phyloP scores from a whole-genome alignment of 768 basidiomycete genomes.

The Leucogyrophana mollusca region DNA sequence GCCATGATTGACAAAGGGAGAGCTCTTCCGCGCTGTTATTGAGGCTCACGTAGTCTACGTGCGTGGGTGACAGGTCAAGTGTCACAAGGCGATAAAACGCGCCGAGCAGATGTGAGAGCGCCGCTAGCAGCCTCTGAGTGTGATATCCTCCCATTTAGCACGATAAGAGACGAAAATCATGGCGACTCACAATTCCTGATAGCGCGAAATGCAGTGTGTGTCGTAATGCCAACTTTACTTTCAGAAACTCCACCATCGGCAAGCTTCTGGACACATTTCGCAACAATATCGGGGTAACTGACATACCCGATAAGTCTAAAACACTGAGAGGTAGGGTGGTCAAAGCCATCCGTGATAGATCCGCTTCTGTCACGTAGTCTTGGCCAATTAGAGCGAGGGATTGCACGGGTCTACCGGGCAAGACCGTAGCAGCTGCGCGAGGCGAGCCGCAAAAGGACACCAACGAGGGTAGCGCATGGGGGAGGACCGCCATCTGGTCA shows the following conservation, averaged over 20 bases:
- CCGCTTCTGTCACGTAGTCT: slow-evolving; percentile 53
- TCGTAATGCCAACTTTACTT: slow-evolving; percentile 56
- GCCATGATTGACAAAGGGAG: slow-evolving; percentile 53
- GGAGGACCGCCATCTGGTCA: slow-evolving; percentile 38
- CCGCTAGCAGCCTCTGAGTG: slow-evolving; percentile 53
- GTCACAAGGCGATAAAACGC: slow-evolving; percentile 46
- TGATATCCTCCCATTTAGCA: slow-evolving; percentile 6
- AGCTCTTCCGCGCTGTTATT: slow-evolving; percentile 44
- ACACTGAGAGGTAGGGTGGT: slow-evolving; percentile 47
- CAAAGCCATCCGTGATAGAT: slow-evolving; percentile 48
- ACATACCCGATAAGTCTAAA: slow-evolving; percentile 61
- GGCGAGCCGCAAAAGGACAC: slow-evolving; percentile 59
- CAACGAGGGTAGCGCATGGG: slow-evolving; percentile 47
- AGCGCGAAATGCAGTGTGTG: slow-evolving; percentile 66
- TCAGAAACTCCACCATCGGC: slow-evolving; percentile 47
- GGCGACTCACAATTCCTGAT: slow-evolving; percentile 59
- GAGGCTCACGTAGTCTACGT: slow-evolving; percentile 42
- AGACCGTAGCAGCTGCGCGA: slow-evolving; percentile 53
- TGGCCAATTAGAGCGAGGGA: slow-evolving; percentile 55
- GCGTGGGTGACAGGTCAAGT: slow-evolving; percentile 64
- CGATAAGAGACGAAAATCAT: slow-evolving; percentile 8
- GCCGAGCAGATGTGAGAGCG: slow-evolving; percentile 55
- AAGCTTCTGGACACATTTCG: slow-evolving; percentile 55
- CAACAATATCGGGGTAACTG: slow-evolving; percentile 54
- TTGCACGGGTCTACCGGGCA: slow-evolving; percentile 62